A percentile compares a stretch with the other conserved stretches of the same genome.
Evolutionary conservation across 108 stramenopile species (phyloP).

Genomic region (Pseudonitzschia pungens): DNA sequence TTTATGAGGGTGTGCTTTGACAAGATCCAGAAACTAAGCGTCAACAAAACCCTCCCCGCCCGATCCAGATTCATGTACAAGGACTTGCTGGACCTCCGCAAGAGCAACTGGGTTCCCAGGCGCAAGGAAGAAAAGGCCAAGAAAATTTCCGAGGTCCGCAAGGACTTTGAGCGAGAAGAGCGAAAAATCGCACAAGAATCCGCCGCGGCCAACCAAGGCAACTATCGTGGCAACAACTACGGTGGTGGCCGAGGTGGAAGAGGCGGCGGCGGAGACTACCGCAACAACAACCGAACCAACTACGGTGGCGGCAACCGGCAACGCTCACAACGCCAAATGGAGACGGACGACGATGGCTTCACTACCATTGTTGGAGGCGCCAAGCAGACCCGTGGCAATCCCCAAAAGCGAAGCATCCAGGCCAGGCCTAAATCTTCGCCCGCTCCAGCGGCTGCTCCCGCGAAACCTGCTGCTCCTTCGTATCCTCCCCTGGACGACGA

Average conservation of each 20-base stretch:
- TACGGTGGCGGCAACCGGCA: slow-evolving; percentile 26
- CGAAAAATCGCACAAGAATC: slow-evolving; percentile 60
- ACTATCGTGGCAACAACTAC: slow-evolving; percentile 23
- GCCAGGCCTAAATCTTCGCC: slow-evolving; percentile 30
- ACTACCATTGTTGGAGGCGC: slow-evolving; percentile 39
- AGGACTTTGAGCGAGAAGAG: slow-evolving; percentile 84
- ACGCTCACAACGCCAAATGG: slow-evolving; percentile 30
- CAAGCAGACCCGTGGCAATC: slow-evolving; percentile 15
- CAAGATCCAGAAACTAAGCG: slow-evolving; percentile 59
- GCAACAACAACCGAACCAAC: slow-evolving; percentile 30
- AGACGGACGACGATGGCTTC: slow-evolving; percentile 67
- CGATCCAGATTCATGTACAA: slow-evolving; percentile 94
- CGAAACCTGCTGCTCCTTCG: slow-evolving; percentile 2
- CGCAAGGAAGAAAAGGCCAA: slow-evolving; percentile 92
- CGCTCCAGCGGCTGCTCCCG: slow-evolving; percentile 21
- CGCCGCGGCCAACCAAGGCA: slow-evolving; percentile 3
- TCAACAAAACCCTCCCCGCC: slow-evolving; percentile 59
- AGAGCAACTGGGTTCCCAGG: slow-evolving; percentile 86
- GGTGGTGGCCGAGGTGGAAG: slow-evolving; percentile 37
- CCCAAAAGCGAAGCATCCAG: slow-evolving; percentile 11
- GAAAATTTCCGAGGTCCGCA: slow-evolving; percentile 87
- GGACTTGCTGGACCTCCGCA: slow-evolving; percentile 90
- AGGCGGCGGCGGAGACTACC: slow-evolving; percentile 35
- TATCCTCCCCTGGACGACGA: slow-evolving; percentile 44
- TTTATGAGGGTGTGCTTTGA: slow-evolving; percentile 73